Conservation (phyloP, 2,329 filamentous ascomycete species). For the Alternaria brassicicola region DNA sequence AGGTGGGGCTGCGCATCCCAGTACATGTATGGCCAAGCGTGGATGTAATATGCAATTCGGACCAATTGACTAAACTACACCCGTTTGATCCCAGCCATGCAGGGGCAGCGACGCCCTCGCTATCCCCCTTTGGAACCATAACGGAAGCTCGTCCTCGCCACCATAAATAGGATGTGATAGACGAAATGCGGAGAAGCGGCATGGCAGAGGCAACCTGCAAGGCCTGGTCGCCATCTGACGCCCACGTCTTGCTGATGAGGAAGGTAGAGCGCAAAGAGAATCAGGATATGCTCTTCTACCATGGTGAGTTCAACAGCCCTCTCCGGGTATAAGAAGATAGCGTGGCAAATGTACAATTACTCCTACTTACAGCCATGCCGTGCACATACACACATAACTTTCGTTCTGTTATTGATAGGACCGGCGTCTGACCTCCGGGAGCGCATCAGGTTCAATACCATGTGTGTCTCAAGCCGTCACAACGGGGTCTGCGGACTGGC, state of each 20-base stretch:
- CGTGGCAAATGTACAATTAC: slow-evolving; percentile 8
- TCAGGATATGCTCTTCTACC: background rate
- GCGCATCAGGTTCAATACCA: slow-evolving; percentile 16
- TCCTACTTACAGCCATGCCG: slow-evolving; percentile 13
- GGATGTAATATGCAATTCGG: slow-evolving; percentile 35
- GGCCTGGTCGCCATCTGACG: slow-evolving; percentile 8
- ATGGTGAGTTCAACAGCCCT: background rate
- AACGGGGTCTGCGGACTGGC: background rate
- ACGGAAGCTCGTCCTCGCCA: slow-evolving; percentile 36
- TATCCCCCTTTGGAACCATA: slow-evolving; percentile 27
- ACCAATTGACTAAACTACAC: slow-evolving; percentile 28
- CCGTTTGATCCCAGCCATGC: slow-evolving; percentile 31
- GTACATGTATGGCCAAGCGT: slow-evolving; percentile 20
- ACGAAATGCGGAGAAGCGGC: slow-evolving; percentile 47
- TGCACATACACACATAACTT: slow-evolving; percentile 8
- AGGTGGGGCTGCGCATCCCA: slow-evolving; percentile 27
- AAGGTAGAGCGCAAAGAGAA: background rate
- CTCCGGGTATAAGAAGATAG: slow-evolving; percentile 11
- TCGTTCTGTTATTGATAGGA: background rate
- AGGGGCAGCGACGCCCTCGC: slow-evolving; percentile 32
- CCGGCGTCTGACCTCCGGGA: slow-evolving; percentile 10
- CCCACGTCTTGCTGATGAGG: background rate
- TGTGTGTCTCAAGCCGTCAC: slow-evolving; percentile 20
- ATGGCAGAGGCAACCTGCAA: slow-evolving; percentile 20
- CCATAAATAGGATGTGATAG: slow-evolving; percentile 43